Percentiles rank a stretch among this genome's conserved stretches.
Conservation (phyloP, 345 rosid species). For the Syzygium aqueum region DNA sequence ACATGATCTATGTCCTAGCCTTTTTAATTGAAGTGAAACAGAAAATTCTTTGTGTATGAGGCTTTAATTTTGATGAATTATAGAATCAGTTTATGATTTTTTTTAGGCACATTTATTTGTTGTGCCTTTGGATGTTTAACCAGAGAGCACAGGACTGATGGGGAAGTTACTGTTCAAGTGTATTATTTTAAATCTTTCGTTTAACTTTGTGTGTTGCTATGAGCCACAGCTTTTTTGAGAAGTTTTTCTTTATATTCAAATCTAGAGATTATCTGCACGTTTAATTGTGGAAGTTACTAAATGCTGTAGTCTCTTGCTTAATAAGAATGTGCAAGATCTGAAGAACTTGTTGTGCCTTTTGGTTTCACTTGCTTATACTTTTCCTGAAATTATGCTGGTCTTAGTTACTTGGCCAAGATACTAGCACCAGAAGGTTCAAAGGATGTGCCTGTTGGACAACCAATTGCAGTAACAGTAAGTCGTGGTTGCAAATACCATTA, state of each 20-base stretch:
- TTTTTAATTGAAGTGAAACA: no score
- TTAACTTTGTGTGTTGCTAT: not conserved
- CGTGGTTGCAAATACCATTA: not conserved
- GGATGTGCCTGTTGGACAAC: conserved; percentile 63
- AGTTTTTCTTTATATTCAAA: not conserved
- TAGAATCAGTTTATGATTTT: no score
- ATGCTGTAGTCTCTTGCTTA: not conserved
- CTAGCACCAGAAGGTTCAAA: conserved; percentile 60
- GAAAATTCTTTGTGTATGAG: no score
- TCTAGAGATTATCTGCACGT: not conserved
- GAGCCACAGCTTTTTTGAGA: not conserved
- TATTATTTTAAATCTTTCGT: not conserved
- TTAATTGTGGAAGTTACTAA: not conserved
- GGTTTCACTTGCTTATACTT: not conserved
- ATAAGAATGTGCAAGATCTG: not conserved
- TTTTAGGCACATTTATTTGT: no score
- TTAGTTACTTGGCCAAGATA: conserved; percentile 66
- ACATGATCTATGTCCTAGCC: no score
- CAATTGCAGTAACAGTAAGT: conserved; percentile 60
- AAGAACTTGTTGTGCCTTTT: not conserved
- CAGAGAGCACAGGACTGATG: not conserved
- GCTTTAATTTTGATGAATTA: no score
- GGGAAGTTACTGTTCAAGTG: not conserved
- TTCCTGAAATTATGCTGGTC: not conserved
- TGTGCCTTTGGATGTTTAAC: not conserved